These are phyloP conservation scores for Halenospora varia DNA, from an alignment of 495 filamentous ascomycete genomes.

Conservation along the genomic window DNA sequence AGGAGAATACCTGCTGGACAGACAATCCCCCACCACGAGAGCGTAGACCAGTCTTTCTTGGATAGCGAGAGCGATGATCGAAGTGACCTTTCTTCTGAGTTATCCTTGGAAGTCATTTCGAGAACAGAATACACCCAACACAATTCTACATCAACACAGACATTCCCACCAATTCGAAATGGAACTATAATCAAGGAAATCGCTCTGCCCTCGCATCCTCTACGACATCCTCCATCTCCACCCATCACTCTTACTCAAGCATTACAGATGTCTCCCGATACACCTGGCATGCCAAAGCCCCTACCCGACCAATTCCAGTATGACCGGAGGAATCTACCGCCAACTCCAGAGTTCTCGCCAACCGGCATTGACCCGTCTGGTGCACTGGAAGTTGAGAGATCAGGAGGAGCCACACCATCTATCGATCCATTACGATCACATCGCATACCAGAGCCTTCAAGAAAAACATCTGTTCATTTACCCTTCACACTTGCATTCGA, in stretches of 20 bases:
- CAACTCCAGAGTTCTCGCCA: conserved; percentile 49
- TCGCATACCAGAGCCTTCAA: conserved; percentile 19
- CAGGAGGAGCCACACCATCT: conserved; percentile 18
- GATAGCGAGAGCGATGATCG: conserved; percentile 64
- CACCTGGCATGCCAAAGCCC: conserved; percentile 41
- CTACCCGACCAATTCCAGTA: conserved; percentile 26
- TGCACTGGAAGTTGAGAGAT: conserved; percentile 6
- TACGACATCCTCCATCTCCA: conserved; percentile 70
- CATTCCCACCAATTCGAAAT: conserved; percentile 40
- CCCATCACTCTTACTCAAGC: conserved; percentile 69
- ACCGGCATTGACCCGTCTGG: conserved; percentile 15
- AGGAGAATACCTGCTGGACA: conserved; percentile 41
- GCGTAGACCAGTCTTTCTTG: conserved; percentile 53
- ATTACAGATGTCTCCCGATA: conserved; percentile 12
- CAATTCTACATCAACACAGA: conserved; percentile 25
- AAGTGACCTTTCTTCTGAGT: conserved; percentile 76
- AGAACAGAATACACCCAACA: conserved; percentile 27
- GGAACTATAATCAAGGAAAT: conserved; percentile 27
- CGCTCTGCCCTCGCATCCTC: conserved; percentile 55
- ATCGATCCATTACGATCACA: conserved; percentile 23
- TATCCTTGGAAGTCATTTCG: conserved; percentile 63
- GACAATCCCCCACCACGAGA: conserved; percentile 36
- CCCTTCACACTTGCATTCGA: conserved; percentile 92
- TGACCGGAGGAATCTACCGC: conserved; percentile 43
- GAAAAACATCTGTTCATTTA: conserved; percentile 52